Evolutionary conservation across 2,329 filamentous ascomycete genomes (phyloP), one percentile per base, ranked within the genome.

Genomic region (Pestalotiopsis sp.): DNA sequence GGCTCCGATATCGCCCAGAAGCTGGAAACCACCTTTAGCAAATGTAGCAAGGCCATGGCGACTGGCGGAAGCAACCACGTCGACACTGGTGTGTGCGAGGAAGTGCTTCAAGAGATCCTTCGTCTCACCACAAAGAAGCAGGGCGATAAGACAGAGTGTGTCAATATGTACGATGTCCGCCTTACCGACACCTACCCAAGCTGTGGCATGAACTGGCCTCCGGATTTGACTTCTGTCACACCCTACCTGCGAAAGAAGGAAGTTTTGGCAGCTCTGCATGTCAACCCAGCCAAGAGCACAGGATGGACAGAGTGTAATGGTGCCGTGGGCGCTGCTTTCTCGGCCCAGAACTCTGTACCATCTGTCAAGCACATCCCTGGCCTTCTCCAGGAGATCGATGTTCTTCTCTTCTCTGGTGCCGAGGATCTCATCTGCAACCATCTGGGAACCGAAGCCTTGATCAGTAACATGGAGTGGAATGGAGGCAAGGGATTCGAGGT

Each of bases 161-260:
- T 91, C 78, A 99, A 99, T 83, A 98, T 98, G 93, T 99, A 99
- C 80, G 96, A 99, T 79, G 88, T 98, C 66, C 93, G 95, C 61
- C 86, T 98, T 61, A 90, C 86, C 72, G 96, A 99, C 80, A 83
- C 83, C 6, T 94, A 89, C 79, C 92, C 93, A 4, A 92, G 91
- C 71, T 99, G 96, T 79, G 96, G 96, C 73, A 97, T 97, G 95
- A 95, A 94, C 83, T 99, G 97, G 97, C 96, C 96, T 39, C 92
- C 94, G 72, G 96, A 99, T 81, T 85, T 99, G 76, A 80, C 81
- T 61, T 78, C 87, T 64, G 88, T 99, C 25, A 93, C 90, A 5
- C 93, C 94, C 0, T 99, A 98, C 79, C 88, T 99, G 66, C 92
- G 93, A 69, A 91, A 91, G 68, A 76, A 85, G n/a, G 94, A 97